These are phyloP conservation scores for Sclerospora graminicola DNA, from an alignment of 352 stramenopile species.

Conservation along the genomic window DNA sequence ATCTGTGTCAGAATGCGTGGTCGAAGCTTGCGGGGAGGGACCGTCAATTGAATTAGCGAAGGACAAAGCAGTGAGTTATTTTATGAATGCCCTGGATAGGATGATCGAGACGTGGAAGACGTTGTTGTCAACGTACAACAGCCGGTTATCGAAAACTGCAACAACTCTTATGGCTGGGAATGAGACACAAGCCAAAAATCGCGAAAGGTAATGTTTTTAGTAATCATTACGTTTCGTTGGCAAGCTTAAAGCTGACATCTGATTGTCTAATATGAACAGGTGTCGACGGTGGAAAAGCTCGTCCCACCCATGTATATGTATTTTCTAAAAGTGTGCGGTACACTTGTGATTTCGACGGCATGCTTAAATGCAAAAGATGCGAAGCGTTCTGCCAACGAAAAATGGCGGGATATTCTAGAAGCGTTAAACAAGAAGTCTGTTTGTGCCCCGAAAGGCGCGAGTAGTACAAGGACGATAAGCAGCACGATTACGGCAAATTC, in stretches of 20 bases:
- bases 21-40: conserved; percentile 22
- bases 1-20: conserved; percentile 19
- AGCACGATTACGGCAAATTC: conserved; percentile 2
- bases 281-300: conserved; percentile 24
- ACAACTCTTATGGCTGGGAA: conserved; percentile 60
- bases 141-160: conserved; percentile 29
- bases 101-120: conserved; percentile 41
- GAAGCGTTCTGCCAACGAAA: conserved; percentile 60
- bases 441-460: not conserved
- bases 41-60: conserved; percentile 23
- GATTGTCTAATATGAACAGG: conserved; percentile 6
- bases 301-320: conserved; percentile 37
- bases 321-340: conserved; percentile 33
- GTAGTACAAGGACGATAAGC: not conserved
- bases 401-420: conserved; percentile 56
- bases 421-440: conserved; percentile 22
- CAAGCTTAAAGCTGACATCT: not conserved
- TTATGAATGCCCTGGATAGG: conserved; percentile 27
- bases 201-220: conserved; percentile 17
- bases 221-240: not conserved
- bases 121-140: conserved; percentile 36
- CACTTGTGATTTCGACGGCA: conserved; percentile 40
- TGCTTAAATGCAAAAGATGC: conserved; percentile 64
- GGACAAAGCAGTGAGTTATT: conserved; percentile 16
- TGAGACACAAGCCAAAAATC: conserved; percentile 40